Evolutionary conservation across 2,329 filamentous ascomycete genomes (phyloP), one percentile per base, ranked within the genome.

Genomic region (Verticillium nubilum): DNA sequence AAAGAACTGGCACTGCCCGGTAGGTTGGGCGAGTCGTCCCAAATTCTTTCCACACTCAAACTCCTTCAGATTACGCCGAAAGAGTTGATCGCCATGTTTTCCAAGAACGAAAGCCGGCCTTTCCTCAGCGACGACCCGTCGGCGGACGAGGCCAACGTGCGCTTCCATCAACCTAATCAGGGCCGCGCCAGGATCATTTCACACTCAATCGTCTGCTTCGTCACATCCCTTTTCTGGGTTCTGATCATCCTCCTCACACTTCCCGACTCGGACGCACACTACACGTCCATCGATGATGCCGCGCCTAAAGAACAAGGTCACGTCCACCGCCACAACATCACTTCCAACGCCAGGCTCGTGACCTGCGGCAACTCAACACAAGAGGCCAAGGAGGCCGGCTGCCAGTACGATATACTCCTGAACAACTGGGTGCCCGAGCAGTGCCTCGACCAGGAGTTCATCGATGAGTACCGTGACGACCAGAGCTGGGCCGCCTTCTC

Each of bases 391-490:
- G 57, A 59, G 2, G 42, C 53, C 2, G 61, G 62, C 4, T 69
- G 67, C 64, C 60, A 56, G 23, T 69, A 67, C 57, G 67, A 69
- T 52, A 63, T 68, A 6, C 59, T 69, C 1, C 28, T 67, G 12
- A 69, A 69, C 58, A 64, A 66, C 37, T 69, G 67, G 67, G 65
- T 69, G 9, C 67, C 66, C 1, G 60, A 58, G 5, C 56, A 53
- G 19, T 67, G 66, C 52, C 63, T 54, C 56, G 65, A 68, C 56
- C 59, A 60, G 17, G 67, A 68, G 26, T 66, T 58, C 19, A 58
- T 68, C 23, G 66, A 63, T 19, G 67, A 69, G 56, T 69, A 69
- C 52, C 56, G 56, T 28, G 67, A 69, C 17, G 68, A 69, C 57
- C 54, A 55, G 12, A 66, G 63, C 29, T 69, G 67, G 67, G 59